Percentiles rank a stretch among this genome's conserved stretches.
These are phyloP conservation scores for Zygoascus hellenicus DNA, from an alignment of 1,139 yeast genomes.

Conservation along the genomic window DNA sequence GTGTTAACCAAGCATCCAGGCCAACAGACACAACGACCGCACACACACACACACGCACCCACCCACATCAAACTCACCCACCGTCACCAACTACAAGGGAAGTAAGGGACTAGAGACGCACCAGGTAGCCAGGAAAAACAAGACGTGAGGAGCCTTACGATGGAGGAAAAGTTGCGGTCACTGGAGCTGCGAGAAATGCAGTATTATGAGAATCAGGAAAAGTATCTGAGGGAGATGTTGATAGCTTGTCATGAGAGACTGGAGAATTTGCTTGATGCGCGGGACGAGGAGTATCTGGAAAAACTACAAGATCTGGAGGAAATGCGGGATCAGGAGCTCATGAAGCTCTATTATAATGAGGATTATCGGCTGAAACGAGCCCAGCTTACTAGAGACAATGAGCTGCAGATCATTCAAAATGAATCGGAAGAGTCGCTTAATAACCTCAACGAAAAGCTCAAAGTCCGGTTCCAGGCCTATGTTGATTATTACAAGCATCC, in stretches of 20 bases:
- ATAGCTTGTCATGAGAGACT: conserved; percentile 14
- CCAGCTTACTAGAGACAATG: conserved; percentile 69
- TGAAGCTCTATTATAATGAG: conserved; percentile 71
- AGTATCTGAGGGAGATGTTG: conserved; percentile 15
- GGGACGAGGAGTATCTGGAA: conserved; percentile 54
- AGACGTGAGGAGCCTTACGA: background rate
- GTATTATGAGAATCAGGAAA: conserved; percentile 12
- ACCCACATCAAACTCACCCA: too few species aligned
- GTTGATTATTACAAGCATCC: conserved; percentile 10
- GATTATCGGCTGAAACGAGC: conserved; percentile 74
- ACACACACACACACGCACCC: too few species aligned
- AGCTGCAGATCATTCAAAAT: conserved; percentile 57
- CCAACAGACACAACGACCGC: too few species aligned
- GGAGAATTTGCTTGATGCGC: conserved; percentile 64
- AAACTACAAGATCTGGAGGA: conserved; percentile 63
- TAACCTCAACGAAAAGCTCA: conserved; percentile 4
- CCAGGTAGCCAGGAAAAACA: background rate
- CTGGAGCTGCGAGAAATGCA: conserved; percentile 13
- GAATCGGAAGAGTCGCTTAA: conserved; percentile 3
- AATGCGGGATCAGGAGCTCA: conserved; percentile 70
- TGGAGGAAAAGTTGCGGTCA: conserved; percentile 11
- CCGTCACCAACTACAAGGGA: too few species aligned
- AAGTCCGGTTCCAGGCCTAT: conserved; percentile 8
- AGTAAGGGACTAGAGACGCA: too few species aligned
- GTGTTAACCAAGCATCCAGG: too few species aligned